Conservation (phyloP, 164 flowering plant species). For the Nymphaea thermarum region DNA sequence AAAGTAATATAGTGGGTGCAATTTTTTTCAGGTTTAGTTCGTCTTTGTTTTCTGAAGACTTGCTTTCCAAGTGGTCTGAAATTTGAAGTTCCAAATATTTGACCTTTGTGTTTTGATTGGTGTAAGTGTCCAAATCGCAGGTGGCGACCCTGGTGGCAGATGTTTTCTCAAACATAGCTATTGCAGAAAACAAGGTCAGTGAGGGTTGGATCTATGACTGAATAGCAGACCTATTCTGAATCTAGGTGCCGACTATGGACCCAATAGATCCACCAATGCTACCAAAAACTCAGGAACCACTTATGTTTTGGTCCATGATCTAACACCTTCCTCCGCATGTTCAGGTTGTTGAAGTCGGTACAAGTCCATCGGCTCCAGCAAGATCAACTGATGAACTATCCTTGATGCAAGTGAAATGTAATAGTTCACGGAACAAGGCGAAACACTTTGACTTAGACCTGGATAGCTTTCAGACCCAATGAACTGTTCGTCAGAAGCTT, state of each 20-base stretch:
- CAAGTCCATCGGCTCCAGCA: constrained; percentile 62
- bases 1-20: constrained; percentile 98
- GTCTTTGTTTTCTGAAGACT: background rate
- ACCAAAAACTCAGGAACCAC: no score
- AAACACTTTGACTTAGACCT: background rate
- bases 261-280: no score
- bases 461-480: background rate
- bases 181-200: constrained; percentile 85
- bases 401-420: background rate
- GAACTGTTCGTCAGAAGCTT: background rate
- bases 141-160: constrained; percentile 72
- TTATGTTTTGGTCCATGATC: background rate
- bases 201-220: background rate
- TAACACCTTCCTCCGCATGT: background rate
- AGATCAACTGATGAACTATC: constrained; percentile 50
- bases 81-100: background rate
- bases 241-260: no score
- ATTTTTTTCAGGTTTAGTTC: constrained; percentile 4
- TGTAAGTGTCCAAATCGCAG: constrained; percentile 58
- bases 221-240: background rate
- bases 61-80: background rate
- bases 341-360: constrained; percentile 74
- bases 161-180: constrained; percentile 69
- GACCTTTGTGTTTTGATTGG: background rate
- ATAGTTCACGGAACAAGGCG: background rate